A percentile compares a stretch with the other conserved stretches of the same genome.
These are phyloP conservation scores for Wickerhamomyces sydowiorum DNA, from an alignment of 805 yeast genomes.

Conservation along the genomic window DNA sequence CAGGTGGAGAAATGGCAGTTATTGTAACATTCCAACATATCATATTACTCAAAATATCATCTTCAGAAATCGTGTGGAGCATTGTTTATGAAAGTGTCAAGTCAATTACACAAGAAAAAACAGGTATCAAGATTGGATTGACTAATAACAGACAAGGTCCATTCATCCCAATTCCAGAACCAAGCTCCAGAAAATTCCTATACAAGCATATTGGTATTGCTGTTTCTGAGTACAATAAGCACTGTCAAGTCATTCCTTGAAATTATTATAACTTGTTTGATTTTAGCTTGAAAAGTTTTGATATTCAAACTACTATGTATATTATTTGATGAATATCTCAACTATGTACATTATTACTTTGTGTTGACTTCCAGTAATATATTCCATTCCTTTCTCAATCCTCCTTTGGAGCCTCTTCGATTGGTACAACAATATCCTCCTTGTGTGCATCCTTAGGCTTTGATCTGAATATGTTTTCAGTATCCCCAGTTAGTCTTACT, in stretches of 20 bases:
- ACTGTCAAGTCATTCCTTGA: slow-evolving; percentile 47
- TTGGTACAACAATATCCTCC: no score
- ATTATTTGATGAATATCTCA: no score
- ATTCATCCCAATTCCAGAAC: slow-evolving; percentile 77
- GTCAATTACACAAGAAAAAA: slow-evolving; percentile 67
- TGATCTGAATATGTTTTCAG: no score
- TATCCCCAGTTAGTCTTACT: no score
- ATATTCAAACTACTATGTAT: no score
- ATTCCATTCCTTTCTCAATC: no score
- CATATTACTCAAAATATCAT: slow-evolving; percentile 57
- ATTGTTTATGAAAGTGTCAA: slow-evolving; percentile 58
- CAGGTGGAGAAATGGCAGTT: slow-evolving; percentile 75
- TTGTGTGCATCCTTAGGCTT: no score
- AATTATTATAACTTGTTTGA: not conserved
- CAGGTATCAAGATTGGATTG: slow-evolving; percentile 69
- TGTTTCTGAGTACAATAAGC: slow-evolving; percentile 72
- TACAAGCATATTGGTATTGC: slow-evolving; percentile 75
- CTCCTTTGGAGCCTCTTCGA: no score
- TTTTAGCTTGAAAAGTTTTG: not conserved
- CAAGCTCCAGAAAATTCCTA: slow-evolving; percentile 53
- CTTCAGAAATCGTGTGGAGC: slow-evolving; percentile 64
- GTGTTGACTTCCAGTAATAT: no score
- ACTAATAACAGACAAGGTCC: slow-evolving; percentile 53
- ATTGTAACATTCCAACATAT: slow-evolving; percentile 71
- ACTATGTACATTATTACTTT: no score